phyloP scores from a whole-genome alignment of 192 early-diverging fungal species.

The Linnemannia schmuckeri region DNA sequence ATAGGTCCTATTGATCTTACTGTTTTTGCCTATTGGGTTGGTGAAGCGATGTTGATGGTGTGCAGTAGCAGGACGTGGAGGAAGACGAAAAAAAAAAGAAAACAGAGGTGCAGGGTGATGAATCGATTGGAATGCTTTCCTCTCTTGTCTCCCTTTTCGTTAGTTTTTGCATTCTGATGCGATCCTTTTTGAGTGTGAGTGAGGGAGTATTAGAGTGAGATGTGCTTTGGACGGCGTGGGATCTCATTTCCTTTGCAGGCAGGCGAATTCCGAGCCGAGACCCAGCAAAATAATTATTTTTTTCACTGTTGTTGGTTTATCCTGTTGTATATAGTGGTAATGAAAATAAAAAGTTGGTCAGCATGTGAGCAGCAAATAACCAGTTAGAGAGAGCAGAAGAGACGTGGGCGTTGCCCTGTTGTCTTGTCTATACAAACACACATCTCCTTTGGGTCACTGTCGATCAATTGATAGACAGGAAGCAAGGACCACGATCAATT shows the following conservation, averaged over 20 bases:
- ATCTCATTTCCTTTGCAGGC: conserved; percentile 34
- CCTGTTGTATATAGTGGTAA: background rate
- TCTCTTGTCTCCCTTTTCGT: too few relatives aligned
- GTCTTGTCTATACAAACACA: background rate
- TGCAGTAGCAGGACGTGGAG: too few relatives aligned
- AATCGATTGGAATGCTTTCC: too few relatives aligned
- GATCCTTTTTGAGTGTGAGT: too few relatives aligned
- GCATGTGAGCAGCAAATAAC: background rate
- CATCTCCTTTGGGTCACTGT: background rate
- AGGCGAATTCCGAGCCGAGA: conserved; percentile 33
- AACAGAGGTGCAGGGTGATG: too few relatives aligned
- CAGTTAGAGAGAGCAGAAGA: background rate
- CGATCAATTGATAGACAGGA: background rate
- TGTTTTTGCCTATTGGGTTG: too few relatives aligned
- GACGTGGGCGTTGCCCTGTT: background rate
- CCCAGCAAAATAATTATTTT: conserved; percentile 5
- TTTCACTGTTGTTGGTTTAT: background rate
- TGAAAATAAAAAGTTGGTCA: background rate
- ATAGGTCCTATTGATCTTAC: too few relatives aligned
- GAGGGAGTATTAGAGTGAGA: background rate
- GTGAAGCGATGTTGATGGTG: too few relatives aligned
- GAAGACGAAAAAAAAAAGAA: too few relatives aligned
- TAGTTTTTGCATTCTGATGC: too few relatives aligned
- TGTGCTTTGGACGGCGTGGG: background rate
- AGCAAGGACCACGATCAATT: background rate